These are phyloP conservation scores for Prorocentrum cordatum DNA, from an alignment of 169 alveolate species.

Conservation along the genomic window DNA sequence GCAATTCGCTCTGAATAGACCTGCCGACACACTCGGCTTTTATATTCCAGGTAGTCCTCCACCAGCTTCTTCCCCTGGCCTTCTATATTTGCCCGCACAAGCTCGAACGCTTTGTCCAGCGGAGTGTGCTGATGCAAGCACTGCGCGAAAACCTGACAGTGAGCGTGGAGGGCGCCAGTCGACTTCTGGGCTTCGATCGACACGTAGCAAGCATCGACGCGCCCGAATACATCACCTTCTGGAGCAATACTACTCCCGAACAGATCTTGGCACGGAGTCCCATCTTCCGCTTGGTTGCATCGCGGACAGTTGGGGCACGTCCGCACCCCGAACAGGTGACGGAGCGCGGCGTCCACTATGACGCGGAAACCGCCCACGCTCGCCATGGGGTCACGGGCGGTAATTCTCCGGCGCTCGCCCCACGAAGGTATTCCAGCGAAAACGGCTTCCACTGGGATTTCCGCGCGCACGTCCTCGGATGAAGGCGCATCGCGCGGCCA, in stretches of 20 bases:
- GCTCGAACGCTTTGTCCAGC: neutral
- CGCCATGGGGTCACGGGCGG: neutral
- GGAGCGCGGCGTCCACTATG: neutral
- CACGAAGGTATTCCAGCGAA: no score
- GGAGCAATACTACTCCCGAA: neutral
- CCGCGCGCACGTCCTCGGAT: no score
- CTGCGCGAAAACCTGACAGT: neutral
- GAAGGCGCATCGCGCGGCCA: no score
- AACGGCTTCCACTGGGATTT: no score
- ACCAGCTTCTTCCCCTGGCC: no score
- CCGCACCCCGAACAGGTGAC: neutral
- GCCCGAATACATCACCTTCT: neutral
- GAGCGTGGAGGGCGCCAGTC: neutral
- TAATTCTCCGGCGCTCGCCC: neutral
- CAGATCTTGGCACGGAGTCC: neutral
- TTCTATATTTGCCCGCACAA: no score
- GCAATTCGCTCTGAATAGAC: no score
- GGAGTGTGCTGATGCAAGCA: conserved; percentile 1
- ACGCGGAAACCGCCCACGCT: neutral
- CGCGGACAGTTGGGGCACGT: neutral
- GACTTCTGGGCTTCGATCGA: neutral
- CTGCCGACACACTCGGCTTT: no score
- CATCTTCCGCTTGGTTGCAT: neutral
- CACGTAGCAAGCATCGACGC: neutral
- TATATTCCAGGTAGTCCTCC: no score